phyloP scores from a whole-genome alignment of 2,329 filamentous ascomycete genomes.

The Epicoccum nigrum region DNA sequence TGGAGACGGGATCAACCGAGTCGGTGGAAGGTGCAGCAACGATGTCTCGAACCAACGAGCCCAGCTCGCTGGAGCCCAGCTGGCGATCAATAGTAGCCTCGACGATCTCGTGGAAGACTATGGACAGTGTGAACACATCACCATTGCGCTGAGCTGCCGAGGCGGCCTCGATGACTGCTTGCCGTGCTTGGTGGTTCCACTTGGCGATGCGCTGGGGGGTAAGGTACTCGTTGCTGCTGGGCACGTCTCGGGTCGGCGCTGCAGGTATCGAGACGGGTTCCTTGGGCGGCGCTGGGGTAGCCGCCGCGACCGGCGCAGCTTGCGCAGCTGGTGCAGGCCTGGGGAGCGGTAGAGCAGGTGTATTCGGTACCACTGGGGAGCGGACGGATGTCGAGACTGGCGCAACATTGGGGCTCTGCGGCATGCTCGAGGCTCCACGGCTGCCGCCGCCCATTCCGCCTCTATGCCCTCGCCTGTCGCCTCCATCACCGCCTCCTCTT shows the following conservation, averaged over 20 bases:
- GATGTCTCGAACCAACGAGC: slow-evolving; percentile 75
- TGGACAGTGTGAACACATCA: slow-evolving; percentile 71
- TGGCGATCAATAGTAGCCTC: slow-evolving; percentile 74
- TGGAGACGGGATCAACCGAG: slow-evolving; percentile 56
- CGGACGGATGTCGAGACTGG: slow-evolving; percentile 42
- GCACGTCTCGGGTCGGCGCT: slow-evolving; percentile 23
- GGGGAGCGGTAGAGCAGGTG: slow-evolving; percentile 24
- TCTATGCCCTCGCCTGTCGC: slow-evolving; percentile 22
- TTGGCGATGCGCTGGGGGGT: slow-evolving; percentile 70
- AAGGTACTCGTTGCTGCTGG: slow-evolving; percentile 76
- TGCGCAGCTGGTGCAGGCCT: slow-evolving; percentile 27
- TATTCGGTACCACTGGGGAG: slow-evolving; percentile 32
- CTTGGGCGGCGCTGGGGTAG: slow-evolving; percentile 24
- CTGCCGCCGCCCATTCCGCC: slow-evolving; percentile 27
- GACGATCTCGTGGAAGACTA: slow-evolving; percentile 84
- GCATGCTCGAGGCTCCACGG: slow-evolving; percentile 38
- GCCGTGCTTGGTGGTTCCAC: slow-evolving; percentile 73
- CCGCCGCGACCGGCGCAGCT: slow-evolving; percentile 26
- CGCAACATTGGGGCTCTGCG: slow-evolving; percentile 37
- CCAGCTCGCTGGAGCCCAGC: slow-evolving; percentile 71
- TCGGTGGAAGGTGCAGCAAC: slow-evolving; percentile 60
- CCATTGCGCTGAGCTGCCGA: slow-evolving; percentile 69
- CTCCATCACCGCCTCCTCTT: slow-evolving; percentile 19
- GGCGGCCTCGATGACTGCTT: slow-evolving; percentile 70
- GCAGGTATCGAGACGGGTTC: slow-evolving; percentile 44